phyloP scores from a whole-genome alignment of 768 basidiomycete genomes.

The Trametes punicea region DNA sequence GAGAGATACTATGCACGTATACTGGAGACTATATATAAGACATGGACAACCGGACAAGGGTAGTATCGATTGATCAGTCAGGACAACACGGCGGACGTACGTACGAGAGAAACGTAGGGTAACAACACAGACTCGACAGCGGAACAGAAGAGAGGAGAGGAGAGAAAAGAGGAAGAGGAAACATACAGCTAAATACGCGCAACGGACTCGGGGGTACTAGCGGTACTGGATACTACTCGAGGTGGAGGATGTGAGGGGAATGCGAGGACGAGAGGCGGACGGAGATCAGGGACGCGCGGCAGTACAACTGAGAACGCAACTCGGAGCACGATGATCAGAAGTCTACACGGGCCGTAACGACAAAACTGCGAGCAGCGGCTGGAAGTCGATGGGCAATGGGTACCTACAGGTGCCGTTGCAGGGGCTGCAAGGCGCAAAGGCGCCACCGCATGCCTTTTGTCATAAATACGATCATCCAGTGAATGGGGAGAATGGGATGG shows the following conservation, averaged over 20 bases:
- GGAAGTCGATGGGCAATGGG: neutral
- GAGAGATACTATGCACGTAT: conserved; percentile 4
- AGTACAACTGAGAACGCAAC: too few relatives aligned
- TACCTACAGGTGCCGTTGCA: neutral
- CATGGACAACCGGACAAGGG: neutral
- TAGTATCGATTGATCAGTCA: conserved; percentile 7
- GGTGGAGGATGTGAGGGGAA: neutral
- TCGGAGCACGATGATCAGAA: too few relatives aligned
- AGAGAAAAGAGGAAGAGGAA: neutral
- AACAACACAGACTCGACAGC: conserved; percentile 15
- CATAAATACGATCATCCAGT: conserved; percentile 18
- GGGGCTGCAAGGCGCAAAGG: neutral
- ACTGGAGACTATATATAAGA: conserved; percentile 1
- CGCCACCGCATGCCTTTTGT: conserved; percentile 9
- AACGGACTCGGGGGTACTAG: neutral
- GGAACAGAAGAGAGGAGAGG: neutral
- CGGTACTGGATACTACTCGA: neutral
- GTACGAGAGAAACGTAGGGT: conserved; percentile 8
- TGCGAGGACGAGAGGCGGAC: neutral
- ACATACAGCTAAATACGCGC: neutral
- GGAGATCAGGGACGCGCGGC: neutral
- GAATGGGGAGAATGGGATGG: neutral
- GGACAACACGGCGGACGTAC: conserved; percentile 14
- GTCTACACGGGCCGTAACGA: neutral
- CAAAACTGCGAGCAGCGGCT: neutral